Conservation (phyloP, 2,329 filamentous ascomycete genomes). For the Fusarium sp. region DNA sequence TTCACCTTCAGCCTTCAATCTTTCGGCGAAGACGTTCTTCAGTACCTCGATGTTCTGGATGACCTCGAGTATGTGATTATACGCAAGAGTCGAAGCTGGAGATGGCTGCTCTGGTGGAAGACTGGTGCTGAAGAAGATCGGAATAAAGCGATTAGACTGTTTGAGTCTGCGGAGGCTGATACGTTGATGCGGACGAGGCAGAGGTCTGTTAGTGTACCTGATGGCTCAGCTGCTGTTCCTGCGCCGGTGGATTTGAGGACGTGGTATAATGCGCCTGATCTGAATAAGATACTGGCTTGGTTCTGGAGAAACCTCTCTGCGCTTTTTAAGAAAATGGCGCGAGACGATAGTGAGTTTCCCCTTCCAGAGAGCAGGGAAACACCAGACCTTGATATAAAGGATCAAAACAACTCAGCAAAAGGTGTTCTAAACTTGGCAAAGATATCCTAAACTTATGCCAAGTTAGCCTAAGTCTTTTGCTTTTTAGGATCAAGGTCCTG, state of each 20-base stretch:
- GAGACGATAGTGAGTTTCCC: slow-evolving; percentile 51
- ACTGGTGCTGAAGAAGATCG: neutral
- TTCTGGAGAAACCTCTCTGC: slow-evolving; percentile 42
- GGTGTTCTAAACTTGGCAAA: neutral
- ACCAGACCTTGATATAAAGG: neutral
- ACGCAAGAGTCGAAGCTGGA: slow-evolving; percentile 73
- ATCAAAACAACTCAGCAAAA: neutral
- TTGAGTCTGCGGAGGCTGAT: slow-evolving; percentile 48
- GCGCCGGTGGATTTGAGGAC: neutral
- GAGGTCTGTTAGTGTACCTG: neutral
- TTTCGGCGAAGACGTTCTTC: slow-evolving; percentile 87
- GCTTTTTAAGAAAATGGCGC: slow-evolving; percentile 54
- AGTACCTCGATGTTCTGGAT: slow-evolving; percentile 83
- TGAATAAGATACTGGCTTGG: slow-evolving; percentile 36
- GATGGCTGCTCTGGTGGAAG: slow-evolving; percentile 84
- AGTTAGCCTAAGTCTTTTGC: neutral
- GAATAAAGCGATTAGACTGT: slow-evolving; percentile 44
- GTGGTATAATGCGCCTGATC: slow-evolving; percentile 19
- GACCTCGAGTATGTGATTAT: slow-evolving; percentile 79
- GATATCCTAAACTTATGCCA: neutral
- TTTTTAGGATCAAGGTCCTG: neutral
- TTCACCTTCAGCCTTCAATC: slow-evolving; percentile 92
- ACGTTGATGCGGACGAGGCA: slow-evolving; percentile 20
- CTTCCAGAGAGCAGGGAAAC: neutral
- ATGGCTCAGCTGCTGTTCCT: neutral